These are phyloP conservation scores for Candida loeiensis DNA, from an alignment of 805 yeast genomes.

Conservation along the genomic window DNA sequence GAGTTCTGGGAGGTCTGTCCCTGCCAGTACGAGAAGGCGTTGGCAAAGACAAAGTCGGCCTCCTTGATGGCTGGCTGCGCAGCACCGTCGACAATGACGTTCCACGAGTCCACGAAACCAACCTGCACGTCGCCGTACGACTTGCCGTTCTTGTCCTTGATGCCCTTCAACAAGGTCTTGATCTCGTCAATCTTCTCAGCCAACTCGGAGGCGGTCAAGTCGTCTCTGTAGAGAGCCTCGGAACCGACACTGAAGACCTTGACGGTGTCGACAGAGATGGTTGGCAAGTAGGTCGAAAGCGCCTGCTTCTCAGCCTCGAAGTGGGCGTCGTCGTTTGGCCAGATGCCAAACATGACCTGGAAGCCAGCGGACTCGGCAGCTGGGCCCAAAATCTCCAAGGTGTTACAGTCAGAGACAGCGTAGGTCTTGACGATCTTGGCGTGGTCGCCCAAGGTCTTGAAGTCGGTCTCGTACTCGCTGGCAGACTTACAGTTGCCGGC, in stretches of 20 bases:
- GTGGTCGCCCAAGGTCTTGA: slow-evolving; percentile 55
- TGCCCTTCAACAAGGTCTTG: slow-evolving; percentile 54
- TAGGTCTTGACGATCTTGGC: slow-evolving; percentile 74
- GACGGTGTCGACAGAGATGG: slow-evolving; percentile 62
- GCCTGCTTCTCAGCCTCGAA: slow-evolving; percentile 73
- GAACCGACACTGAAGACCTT: slow-evolving; percentile 87
- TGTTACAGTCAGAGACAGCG: slow-evolving; percentile 92
- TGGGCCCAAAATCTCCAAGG: slow-evolving; percentile 79
- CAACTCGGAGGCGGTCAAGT: slow-evolving; percentile 69
- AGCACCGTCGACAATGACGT: slow-evolving; percentile 77
- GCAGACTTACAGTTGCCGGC: slow-evolving; percentile 73
- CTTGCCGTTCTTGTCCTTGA: slow-evolving; percentile 77
- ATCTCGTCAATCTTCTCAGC: slow-evolving; percentile 64
- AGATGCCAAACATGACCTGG: slow-evolving; percentile 76
- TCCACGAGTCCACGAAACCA: slow-evolving; percentile 97
- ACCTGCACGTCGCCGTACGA: slow-evolving; percentile 70
- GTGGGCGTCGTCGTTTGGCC: slow-evolving; percentile 89
- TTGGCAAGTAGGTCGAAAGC: slow-evolving; percentile 66
- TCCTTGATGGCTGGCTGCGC: slow-evolving; percentile 69
- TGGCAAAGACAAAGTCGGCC: slow-evolving; percentile 83
- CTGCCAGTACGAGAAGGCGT: slow-evolving; percentile 99
- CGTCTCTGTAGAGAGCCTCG: slow-evolving; percentile 91
- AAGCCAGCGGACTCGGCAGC: slow-evolving; percentile 79
- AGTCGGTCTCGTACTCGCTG: slow-evolving; percentile 66
- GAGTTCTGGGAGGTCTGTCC: slow-evolving; percentile 84